Evolutionary conservation across 176 grass and related monocot species (phyloP).

Genomic region (Eleusine coracana): DNA sequence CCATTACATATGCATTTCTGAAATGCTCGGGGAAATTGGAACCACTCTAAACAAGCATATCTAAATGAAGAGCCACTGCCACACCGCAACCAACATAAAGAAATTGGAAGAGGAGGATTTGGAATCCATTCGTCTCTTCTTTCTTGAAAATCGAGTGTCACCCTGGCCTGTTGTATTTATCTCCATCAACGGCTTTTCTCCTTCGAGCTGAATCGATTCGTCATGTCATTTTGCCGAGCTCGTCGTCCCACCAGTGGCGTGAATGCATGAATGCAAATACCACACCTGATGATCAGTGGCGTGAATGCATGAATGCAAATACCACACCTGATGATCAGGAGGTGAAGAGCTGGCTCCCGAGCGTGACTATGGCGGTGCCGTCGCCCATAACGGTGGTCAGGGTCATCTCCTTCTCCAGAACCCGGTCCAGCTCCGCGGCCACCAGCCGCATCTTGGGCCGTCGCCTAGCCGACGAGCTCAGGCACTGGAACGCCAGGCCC

Average conservation of each 20-base stretch:
- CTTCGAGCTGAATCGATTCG: background rate
- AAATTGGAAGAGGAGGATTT: background rate
- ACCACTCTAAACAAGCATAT: background rate
- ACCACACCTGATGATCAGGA: slow-evolving; percentile 35
- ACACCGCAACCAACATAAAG: background rate
- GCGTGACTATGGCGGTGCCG: slow-evolving; percentile 88
- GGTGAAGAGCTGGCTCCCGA: slow-evolving; percentile 93
- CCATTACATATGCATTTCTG: background rate
- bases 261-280: slow-evolving; percentile 5
- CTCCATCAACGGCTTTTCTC: background rate
- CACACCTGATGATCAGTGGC: background rate
- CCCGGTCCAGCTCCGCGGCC: slow-evolving; percentile 71
- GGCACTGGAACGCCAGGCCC: slow-evolving; percentile 59
- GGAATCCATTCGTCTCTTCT: background rate
- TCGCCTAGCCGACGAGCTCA: slow-evolving; percentile 58
- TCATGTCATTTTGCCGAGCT: background rate
- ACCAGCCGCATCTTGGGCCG: slow-evolving; percentile 74
- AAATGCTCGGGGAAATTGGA: background rate
- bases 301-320: slow-evolving; percentile 11
- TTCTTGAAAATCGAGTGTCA: background rate
- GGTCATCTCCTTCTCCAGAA: slow-evolving; percentile 90
- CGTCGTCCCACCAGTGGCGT: background rate
- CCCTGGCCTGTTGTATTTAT: background rate
- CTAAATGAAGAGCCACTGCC: background rate
- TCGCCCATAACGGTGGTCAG: slow-evolving; percentile 95